phyloP scores from a whole-genome alignment of 805 yeast genomes.

The Zygotorulaspora chibaensis region DNA sequence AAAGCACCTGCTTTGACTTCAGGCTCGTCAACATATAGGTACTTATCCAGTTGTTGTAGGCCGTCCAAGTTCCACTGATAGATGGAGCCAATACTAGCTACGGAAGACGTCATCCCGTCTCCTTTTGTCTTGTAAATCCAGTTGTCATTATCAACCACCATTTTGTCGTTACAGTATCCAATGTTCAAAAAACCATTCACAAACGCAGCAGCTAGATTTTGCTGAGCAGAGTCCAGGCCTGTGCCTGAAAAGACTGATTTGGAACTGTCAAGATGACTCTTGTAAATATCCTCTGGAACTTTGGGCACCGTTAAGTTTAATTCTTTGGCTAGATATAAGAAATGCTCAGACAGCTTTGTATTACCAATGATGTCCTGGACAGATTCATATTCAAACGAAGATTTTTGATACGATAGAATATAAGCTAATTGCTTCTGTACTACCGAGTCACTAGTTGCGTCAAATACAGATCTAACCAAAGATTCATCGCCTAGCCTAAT shows the following conservation, averaged over 20 bases:
- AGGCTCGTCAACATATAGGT: constrained; percentile 76
- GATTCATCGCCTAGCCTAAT: constrained; percentile 80
- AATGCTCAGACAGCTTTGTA: constrained; percentile 71
- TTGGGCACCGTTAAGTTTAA: constrained; percentile 84
- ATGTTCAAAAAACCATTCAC: constrained; percentile 88
- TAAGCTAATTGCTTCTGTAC: constrained; percentile 89
- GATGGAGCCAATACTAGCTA: constrained; percentile 86
- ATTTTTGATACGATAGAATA: constrained; percentile 81
- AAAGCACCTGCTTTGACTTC: constrained; percentile 95
- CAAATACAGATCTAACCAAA: constrained; percentile 73
- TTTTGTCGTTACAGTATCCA: constrained; percentile 84
- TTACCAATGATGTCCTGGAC: constrained; percentile 86
- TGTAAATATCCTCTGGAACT: constrained; percentile 91
- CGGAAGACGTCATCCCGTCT: constrained; percentile 84
- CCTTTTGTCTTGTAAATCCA: constrained; percentile 94
- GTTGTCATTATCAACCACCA: constrained; percentile 68
- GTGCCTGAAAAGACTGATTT: constrained; percentile 49
- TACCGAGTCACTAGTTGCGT: constrained; percentile 67
- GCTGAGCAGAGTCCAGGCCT: constrained; percentile 84
- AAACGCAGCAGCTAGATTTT: constrained; percentile 90
- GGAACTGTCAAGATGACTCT: constrained; percentile 77
- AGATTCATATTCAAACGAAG: constrained; percentile 66
- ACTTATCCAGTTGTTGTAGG: constrained; percentile 83
- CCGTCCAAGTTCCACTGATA: constrained; percentile 94
- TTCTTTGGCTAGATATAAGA: constrained; percentile 75